A percentile compares a stretch with the other conserved stretches of the same genome.
These are phyloP conservation scores for Schrenkiella parvula DNA, from an alignment of 345 rosid genomes.

Conservation along the genomic window DNA sequence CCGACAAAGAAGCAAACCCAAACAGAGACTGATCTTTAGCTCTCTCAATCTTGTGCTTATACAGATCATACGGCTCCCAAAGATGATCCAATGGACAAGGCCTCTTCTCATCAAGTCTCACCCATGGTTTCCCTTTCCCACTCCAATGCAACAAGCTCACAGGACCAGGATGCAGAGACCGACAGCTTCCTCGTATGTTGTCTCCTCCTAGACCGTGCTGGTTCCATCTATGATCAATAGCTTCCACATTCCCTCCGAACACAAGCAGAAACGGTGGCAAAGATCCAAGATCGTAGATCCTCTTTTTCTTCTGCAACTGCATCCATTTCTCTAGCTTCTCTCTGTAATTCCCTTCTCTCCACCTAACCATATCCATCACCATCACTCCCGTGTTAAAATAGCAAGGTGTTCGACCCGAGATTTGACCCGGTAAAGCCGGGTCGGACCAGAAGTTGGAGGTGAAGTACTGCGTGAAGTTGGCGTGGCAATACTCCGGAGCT, in stretches of 20 bases:
- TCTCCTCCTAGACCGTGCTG: conserved; percentile 97
- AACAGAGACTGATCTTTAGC: conserved; percentile 32
- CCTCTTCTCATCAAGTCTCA: conserved; percentile 61
- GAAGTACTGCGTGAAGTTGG: conserved; percentile 87
- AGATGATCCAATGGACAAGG: conserved; percentile 76
- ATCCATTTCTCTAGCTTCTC: conserved; percentile 77
- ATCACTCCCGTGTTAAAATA: conserved; percentile 98
- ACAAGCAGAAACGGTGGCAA: conserved; percentile 87
- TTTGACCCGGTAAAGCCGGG: conserved; percentile 54
- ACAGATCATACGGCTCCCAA: conserved; percentile 88
- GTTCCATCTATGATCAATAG: conserved; percentile 89
- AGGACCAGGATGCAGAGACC: conserved; percentile 80
- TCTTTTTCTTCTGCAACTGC: conserved; percentile 63
- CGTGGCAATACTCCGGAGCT: conserved; percentile 96
- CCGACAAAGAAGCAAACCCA: conserved; percentile 28
- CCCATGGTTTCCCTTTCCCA: conserved; percentile 99
- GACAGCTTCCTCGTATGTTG: conserved; percentile 79
- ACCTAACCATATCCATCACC: conserved; percentile 86
- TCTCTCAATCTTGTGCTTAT: conserved; percentile 34
- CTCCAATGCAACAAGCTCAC: conserved; percentile 98
- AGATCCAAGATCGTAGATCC: conserved; percentile 94
- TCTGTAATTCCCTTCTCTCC: conserved; percentile 81
- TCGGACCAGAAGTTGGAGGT: conserved; percentile 81
- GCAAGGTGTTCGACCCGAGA: conserved; percentile 59
- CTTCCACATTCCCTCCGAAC: conserved; percentile 77